Base-by-base conservation (phyloP, 2,329 filamentous ascomycete genomes). In the Fusarium falciforme region DNA sequence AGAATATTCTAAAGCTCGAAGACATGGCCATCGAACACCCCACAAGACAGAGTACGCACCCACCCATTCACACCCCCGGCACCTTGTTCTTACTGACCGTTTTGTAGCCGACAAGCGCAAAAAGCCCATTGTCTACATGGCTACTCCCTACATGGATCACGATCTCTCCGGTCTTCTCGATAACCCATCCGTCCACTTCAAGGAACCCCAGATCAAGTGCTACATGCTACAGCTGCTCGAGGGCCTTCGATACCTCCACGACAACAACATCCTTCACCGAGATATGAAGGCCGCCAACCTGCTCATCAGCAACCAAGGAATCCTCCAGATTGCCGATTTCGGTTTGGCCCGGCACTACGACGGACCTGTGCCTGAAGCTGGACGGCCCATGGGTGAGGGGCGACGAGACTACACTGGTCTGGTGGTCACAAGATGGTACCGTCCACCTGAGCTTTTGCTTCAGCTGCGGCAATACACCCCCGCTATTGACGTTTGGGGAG, bases 241-340 rank as follows among this genome's bases (percentile, higher is more conserved):
- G 79, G 96, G 96, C 4, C 87, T 98, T 40, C 90, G 91, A 72
- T 99, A 98, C 83, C 88, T 99, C 49, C 96, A 99, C 85, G 93
- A 95, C 72, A 94, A 89, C 80, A 89, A 93, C 78, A 98, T 99
- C 73, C 86, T 99, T 27, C 96, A 99, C 82, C 92, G 96, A 80
- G 96, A 99, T 80, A 98, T 99, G 95, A 99, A 99, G 85, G 96
- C 96, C 3, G 96, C 96, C 79, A 99, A 99, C 81, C 88, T 99
- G 35, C 90, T 99, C 68, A 99, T 99, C 83, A 97, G 94, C 85
- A 98, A 99, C 83, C 89, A 91, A 64, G 96, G 96, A 25, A 92
- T 98, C 65, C 89, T 99, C 12, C 96, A 98, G 82, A 98, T 99
- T 83, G 96, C 95, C 47, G 96, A 99, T 85, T 99, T 99, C 78